Evolutionary conservation across 1,284 basidiomycete species (phyloP).

Genomic region (Cutaneotrichosporon cyanovorans): DNA sequence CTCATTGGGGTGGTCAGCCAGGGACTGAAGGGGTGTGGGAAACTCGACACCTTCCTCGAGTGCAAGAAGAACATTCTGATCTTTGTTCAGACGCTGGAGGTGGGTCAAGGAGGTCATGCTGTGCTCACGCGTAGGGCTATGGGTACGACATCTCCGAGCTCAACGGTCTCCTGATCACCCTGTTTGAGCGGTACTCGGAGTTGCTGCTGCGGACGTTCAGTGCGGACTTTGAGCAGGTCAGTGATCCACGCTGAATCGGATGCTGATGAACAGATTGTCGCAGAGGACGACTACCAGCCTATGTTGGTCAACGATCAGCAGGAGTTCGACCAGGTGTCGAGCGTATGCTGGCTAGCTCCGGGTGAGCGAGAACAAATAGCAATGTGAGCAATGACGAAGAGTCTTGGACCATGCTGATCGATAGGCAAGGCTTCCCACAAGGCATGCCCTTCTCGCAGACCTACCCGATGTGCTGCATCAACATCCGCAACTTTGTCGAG

Average conservation of each 20-base stretch:
- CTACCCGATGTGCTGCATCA: constrained; percentile 90
- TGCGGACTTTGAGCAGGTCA: constrained; percentile 68
- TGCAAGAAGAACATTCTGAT: constrained; percentile 78
- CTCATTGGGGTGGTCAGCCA: constrained; percentile 68
- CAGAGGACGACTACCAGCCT: constrained; percentile 82
- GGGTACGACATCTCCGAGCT: constrained; percentile 76
- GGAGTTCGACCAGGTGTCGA: constrained; percentile 70
- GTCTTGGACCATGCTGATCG: constrained; percentile 4
- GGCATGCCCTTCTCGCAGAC: constrained; percentile 89
- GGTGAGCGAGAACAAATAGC: constrained; percentile 59
- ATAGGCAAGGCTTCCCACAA: constrained; percentile 65
- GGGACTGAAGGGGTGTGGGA: constrained; percentile 66
- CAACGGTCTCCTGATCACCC: constrained; percentile 71
- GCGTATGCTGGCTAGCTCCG: constrained; percentile 75
- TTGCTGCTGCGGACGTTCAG: constrained; percentile 78
- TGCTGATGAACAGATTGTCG: constrained; percentile 58
- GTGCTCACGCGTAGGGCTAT: constrained; percentile 56
- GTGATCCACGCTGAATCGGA: constrained; percentile 7
- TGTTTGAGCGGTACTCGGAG: constrained; percentile 86
- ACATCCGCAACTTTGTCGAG: constrained; percentile 88
- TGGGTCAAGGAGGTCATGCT: constrained; percentile 40
- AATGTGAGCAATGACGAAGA: constrained; percentile 51
- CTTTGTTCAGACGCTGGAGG: constrained; percentile 91
- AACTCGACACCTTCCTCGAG: constrained; percentile 72
- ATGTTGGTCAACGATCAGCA: constrained; percentile 71